Percentiles rank a stretch among this genome's conserved stretches.
Conservation (phyloP, 805 yeast genomes). For the Blastobotrys americana region DNA sequence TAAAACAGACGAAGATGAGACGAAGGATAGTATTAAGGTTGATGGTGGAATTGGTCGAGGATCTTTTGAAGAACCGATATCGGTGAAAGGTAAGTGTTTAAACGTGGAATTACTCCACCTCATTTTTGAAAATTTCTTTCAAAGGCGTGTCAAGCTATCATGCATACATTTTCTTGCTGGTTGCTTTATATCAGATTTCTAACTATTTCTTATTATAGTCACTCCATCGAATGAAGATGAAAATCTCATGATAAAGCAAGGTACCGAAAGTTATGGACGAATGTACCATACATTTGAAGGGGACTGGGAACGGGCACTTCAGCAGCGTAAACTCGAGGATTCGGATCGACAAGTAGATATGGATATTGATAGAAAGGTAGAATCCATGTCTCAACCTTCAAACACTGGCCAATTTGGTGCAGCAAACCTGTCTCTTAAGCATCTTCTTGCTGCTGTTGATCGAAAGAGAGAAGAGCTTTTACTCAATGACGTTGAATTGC, state of each 20-base stretch:
- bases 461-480: constrained; percentile 63
- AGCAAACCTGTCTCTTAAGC: constrained; percentile 69
- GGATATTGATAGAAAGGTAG: constrained; percentile 4
- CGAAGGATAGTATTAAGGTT: neutral
- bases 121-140: neutral
- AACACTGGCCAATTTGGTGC: constrained; percentile 53
- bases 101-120: neutral
- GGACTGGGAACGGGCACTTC: constrained; percentile 64
- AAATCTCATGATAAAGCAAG: constrained; percentile 14
- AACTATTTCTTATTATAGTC: constrained; percentile 26
- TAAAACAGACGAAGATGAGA: constrained; percentile 1
- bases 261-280: constrained; percentile 36
- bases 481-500: constrained; percentile 74
- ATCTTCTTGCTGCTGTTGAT: constrained; percentile 71
- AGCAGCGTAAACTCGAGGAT: constrained; percentile 70
- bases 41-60: neutral
- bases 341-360: constrained; percentile 58
- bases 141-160: no score
- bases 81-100: constrained; percentile 4
- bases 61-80: neutral
- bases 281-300: constrained; percentile 61
- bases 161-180: no score
- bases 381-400: constrained; percentile 7
- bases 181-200: no score
- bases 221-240: constrained; percentile 20